These are phyloP conservation scores for Blastocystis hominis DNA, from an alignment of 352 stramenopile genomes.

Conservation along the genomic window DNA sequence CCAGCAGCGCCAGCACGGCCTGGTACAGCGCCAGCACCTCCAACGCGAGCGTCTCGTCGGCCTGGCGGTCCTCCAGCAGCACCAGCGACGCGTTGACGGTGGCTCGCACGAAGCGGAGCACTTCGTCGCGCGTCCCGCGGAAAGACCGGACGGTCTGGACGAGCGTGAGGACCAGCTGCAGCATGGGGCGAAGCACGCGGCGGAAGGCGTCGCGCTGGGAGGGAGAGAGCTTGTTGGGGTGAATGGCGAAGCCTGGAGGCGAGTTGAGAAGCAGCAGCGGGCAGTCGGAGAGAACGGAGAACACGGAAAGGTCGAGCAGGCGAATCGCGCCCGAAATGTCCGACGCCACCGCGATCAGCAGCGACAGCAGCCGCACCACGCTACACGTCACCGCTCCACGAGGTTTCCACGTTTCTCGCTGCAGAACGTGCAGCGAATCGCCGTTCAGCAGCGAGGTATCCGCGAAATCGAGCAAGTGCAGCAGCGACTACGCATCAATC, in stretches of 20 bases:
- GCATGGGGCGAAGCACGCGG: background rate
- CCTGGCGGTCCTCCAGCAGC: conserved; percentile 19
- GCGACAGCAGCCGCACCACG: background rate
- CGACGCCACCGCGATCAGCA: background rate
- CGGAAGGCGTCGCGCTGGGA: background rate
- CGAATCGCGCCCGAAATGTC: background rate
- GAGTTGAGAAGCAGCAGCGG: conserved; percentile 5
- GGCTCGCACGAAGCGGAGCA: conserved; percentile 7
- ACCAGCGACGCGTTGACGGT: conserved; percentile 31
- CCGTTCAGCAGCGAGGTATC: background rate
- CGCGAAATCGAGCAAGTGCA: background rate
- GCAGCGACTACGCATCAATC: background rate
- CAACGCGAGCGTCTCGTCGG: background rate
- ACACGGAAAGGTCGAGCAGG: background rate
- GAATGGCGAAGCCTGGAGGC: background rate
- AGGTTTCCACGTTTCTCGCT: background rate
- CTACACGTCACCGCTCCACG: background rate
- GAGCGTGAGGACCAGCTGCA: conserved; percentile 8
- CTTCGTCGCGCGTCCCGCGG: background rate
- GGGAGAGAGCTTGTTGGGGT: conserved; percentile 4
- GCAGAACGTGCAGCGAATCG: background rate
- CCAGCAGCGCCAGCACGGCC: background rate
- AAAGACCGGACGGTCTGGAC: conserved; percentile 1
- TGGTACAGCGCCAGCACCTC: conserved; percentile 31
- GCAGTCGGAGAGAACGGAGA: background rate